Base-by-base conservation (phyloP, 805 yeast genomes). In the Sungouiozyma ichnusensis region DNA sequence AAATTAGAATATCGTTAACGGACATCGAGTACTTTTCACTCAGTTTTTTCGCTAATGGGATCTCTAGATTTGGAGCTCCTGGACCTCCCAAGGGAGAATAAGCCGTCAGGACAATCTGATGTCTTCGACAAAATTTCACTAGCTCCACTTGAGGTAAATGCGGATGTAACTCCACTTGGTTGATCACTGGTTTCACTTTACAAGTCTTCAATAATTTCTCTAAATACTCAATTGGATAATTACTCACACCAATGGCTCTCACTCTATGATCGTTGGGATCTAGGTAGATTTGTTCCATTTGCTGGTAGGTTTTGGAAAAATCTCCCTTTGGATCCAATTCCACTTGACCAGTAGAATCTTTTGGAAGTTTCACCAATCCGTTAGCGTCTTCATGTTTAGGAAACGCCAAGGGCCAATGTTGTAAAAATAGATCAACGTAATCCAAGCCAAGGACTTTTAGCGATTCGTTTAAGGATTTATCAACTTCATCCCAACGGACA, bases 131-230 rank as follows among this genome's bases (percentile, higher is more conserved):
- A 60, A 54, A 81, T 34, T 76, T 68, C 41, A 71, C 59, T 45
- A 85, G 62, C 42, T 75, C 75, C 16, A 62, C 58, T 57, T 82
- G 88, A 29, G 85, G 84, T 50, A 81, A 65, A 48, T 71, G 74
- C 32, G 88, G 87, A 60, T 86, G 94, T 35, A 76, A 63, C 64
- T 86, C 95, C 33, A 78, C 64, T 60, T 79, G 84, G 48, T 76
- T 68, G 16, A 69, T 65, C 2, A 69, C 74, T 3, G 84, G 84
- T 35, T 66, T 69, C 24, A 69, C 71, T 39, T 60, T 69, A 14
- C 73, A 67, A 41, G 65, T 69, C 18, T 62, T 58, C 14, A 74
- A 49, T 16, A 73, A 53, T 33, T 66, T 62, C 40, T 71, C 58
- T 34, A 74, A 46, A 39, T 64, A 61, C 24, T 54, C 60, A 33